A percentile compares a stretch with the other conserved stretches of the same genome.
Conservation (phyloP, 495 filamentous ascomycete species). For the Hyaloscypha variabilis region DNA sequence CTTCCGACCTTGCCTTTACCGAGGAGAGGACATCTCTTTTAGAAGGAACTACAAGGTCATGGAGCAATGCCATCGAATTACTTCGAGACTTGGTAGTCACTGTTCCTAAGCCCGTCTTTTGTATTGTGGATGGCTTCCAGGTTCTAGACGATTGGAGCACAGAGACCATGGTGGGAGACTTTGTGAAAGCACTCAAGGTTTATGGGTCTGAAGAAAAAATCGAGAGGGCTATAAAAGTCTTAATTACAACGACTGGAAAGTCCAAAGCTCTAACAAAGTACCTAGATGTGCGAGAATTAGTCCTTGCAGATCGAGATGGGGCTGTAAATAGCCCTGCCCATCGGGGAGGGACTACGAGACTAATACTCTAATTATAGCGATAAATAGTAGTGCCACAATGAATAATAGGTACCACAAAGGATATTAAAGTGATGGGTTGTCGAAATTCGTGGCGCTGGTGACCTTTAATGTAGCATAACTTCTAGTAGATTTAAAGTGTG, state of each 20-base stretch:
- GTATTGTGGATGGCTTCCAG: conserved; percentile 8
- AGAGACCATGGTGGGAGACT: neutral
- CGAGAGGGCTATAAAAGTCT: neutral
- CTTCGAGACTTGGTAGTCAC: neutral
- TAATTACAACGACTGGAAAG: conserved; percentile 2
- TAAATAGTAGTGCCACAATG: no score
- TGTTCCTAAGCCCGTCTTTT: conserved; percentile 6
- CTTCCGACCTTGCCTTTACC: neutral
- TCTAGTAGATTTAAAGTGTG: no score
- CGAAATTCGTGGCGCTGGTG: no score
- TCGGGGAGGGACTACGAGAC: neutral
- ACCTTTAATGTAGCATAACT: no score
- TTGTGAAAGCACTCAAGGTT: neutral
- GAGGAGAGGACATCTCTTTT: neutral
- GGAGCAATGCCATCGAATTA: neutral
- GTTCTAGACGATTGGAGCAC: conserved; percentile 2
- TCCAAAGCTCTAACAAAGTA: neutral
- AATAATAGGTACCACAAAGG: no score
- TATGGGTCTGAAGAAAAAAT: neutral
- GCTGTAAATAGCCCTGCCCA: neutral
- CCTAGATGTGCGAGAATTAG: neutral
- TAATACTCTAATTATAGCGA: conserved; percentile 5
- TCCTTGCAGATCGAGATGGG: conserved; percentile 15
- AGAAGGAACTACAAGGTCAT: neutral
- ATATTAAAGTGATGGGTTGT: no score